Percentiles rank a stretch among this genome's conserved stretches.
Conservation (phyloP, 2,329 filamentous ascomycete genomes). For the Periconia digitata region DNA sequence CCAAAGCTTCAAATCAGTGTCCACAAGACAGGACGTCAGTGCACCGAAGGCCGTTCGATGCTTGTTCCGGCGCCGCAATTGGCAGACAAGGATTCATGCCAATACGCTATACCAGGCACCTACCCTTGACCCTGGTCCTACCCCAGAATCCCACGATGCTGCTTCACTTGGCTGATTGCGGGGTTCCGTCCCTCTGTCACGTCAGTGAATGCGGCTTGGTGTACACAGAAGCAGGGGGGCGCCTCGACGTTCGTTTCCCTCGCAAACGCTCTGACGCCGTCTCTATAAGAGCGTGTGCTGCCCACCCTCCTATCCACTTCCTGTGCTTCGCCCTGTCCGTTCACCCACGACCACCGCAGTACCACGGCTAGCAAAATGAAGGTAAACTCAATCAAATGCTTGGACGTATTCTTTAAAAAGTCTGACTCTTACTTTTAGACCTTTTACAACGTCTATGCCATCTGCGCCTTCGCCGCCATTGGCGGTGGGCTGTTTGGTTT, state of each 20-base stretch:
- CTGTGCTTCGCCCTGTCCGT: neutral
- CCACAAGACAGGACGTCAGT: neutral
- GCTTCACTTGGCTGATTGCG: constrained; percentile 21
- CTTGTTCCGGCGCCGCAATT: constrained; percentile 6
- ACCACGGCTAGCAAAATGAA: constrained; percentile 31
- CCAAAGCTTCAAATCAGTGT: neutral
- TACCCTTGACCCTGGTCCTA: constrained; percentile 17
- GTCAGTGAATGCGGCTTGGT: too few species aligned
- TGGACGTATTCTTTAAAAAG: neutral
- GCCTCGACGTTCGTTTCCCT: constrained; percentile 21
- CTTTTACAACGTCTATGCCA: constrained; percentile 58
- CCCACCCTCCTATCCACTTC: constrained; percentile 1
- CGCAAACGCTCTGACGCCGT: neutral
- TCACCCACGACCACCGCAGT: constrained; percentile 7
- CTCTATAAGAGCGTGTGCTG: constrained; percentile 13
- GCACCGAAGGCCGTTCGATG: neutral
- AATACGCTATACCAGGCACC: constrained; percentile 10
- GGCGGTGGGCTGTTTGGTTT: constrained; percentile 47
- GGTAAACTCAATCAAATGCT: constrained; percentile 10
- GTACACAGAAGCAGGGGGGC: constrained; percentile 14
- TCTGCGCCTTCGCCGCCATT: constrained; percentile 64
- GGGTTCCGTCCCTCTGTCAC: too few species aligned
- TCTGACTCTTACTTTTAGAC: constrained; percentile 14
- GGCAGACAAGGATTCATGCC: constrained; percentile 7
- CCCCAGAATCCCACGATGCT: constrained; percentile 23